Conservation (phyloP, 306 rosid genomes). For the Cucumis melo region DNA sequence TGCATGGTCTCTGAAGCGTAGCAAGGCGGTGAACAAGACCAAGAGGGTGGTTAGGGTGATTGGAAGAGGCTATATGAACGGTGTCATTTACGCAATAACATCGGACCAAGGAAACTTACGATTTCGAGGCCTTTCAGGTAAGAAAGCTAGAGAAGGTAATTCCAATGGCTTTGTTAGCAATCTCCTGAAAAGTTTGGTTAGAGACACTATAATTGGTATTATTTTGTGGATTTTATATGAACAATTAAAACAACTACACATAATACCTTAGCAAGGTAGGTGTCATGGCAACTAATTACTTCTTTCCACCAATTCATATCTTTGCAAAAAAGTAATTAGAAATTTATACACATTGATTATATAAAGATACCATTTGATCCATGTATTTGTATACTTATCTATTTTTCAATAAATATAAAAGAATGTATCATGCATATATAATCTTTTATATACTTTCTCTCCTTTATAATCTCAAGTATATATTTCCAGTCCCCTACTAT, state of each 20-base stretch:
- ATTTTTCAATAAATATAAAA: not conserved
- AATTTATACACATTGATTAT: not conserved
- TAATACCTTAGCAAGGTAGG: not conserved
- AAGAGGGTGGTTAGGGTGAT: conserved; percentile 80
- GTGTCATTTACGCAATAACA: too few species aligned
- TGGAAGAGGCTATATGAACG: conserved; percentile 89
- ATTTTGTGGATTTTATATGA: conserved; percentile 74
- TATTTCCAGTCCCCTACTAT: too few species aligned
- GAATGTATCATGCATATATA: too few species aligned
- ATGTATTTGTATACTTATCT: not conserved
- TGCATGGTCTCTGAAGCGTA: conserved; percentile 83
- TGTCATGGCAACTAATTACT: not conserved
- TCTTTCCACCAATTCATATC: not conserved
- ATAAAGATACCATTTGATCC: not conserved
- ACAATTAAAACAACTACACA: conserved; percentile 17
- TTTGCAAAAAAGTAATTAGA: not conserved
- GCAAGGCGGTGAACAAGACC: conserved; percentile 82
- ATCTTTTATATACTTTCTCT: too few species aligned
- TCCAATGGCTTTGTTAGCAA: conserved; percentile 21
- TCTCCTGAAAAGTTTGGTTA: conserved; percentile 41
- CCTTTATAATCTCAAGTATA: too few species aligned
- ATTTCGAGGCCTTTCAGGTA: conserved; percentile 60
- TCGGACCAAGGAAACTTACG: conserved; percentile 55
- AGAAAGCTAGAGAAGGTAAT: conserved; percentile 12
- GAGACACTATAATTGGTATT: conserved; percentile 55